These are phyloP conservation scores for Calonectria fujianensis DNA, from an alignment of 2,329 filamentous ascomycete species.

Conservation along the genomic window DNA sequence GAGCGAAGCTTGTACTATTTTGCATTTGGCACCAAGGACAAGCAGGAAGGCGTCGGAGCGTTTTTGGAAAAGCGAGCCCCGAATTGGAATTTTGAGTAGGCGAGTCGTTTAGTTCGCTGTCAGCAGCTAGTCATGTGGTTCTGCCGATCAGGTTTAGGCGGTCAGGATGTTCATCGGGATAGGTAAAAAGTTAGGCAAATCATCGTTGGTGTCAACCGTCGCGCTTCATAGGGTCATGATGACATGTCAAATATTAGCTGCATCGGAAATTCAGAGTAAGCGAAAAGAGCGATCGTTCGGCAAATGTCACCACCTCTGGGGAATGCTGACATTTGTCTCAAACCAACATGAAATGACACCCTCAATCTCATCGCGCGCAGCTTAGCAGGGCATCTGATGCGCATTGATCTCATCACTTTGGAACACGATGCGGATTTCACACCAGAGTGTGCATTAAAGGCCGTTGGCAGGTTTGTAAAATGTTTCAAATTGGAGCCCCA, in stretches of 20 bases:
- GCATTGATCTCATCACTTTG: neutral
- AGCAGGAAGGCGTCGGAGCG: slow-evolving; percentile 56
- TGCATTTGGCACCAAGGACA: slow-evolving; percentile 59
- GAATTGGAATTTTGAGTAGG: slow-evolving; percentile 43
- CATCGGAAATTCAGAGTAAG: slow-evolving; percentile 24
- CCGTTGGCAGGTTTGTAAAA: neutral
- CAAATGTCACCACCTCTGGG: neutral
- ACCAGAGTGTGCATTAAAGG: neutral
- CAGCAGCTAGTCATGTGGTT: neutral
- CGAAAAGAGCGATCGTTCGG: slow-evolving; percentile 15
- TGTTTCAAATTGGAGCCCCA: slow-evolving; percentile 20
- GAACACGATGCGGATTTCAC: neutral
- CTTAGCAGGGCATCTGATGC: neutral
- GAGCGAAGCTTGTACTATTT: slow-evolving; percentile 61
- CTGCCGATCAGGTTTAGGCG: neutral
- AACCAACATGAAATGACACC: neutral
- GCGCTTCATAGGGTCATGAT: neutral
- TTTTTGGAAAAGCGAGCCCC: slow-evolving; percentile 56
- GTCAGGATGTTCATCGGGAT: neutral
- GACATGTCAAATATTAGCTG: neutral
- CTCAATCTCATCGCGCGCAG: neutral
- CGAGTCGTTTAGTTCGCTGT: neutral
- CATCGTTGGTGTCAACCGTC: neutral
- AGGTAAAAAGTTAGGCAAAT: neutral
- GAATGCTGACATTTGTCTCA: slow-evolving; percentile 16